Conservation (phyloP, 768 basidiomycete species). For the Rhodotorula sphaerocarpa region DNA sequence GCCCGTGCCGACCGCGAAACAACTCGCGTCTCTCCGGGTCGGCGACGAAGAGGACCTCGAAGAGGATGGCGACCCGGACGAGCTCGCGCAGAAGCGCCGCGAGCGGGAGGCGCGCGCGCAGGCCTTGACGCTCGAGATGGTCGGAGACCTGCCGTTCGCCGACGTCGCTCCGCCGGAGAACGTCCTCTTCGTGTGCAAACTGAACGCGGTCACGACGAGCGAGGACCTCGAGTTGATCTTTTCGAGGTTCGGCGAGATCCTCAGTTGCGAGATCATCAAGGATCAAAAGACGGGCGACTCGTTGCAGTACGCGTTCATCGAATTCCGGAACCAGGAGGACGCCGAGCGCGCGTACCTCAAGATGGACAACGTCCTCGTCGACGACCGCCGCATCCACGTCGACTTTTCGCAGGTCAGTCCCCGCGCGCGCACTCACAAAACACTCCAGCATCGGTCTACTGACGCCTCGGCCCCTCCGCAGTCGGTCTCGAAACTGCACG, state of each 20-base stretch:
- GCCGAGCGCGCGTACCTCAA: constrained; percentile 99
- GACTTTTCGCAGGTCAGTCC: constrained; percentile 64
- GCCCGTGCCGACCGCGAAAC: constrained; percentile 72
- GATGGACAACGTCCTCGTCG: constrained; percentile 98
- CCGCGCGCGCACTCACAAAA: too few species aligned
- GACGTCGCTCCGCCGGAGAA: constrained; percentile 97
- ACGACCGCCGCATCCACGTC: constrained; percentile 97
- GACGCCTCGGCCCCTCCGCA: constrained; percentile 55
- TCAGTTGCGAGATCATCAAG: constrained; percentile 94
- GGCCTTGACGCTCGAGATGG: constrained; percentile 96
- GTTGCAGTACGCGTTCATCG: constrained; percentile 95
- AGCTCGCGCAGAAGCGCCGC: constrained; percentile 70
- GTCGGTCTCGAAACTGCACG: constrained; percentile 83
- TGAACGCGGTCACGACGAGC: constrained; percentile 88
- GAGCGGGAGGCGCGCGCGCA: constrained; percentile 83
- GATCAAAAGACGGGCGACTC: constrained; percentile 95
- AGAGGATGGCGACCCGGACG: constrained; percentile 58
- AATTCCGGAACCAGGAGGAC: constrained; percentile 86
- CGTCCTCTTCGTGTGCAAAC: constrained; percentile 95
- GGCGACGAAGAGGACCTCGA: constrained; percentile 77
- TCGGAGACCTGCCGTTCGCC: constrained; percentile 95
- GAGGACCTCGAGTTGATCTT: constrained; percentile 97
- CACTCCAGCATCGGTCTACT: too few species aligned
- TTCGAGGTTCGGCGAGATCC: constrained; percentile 84
- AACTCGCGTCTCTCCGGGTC: constrained; percentile 62